phyloP scores from a whole-genome alignment of 108 stramenopile genomes.

The Nitzschia putrida region DNA sequence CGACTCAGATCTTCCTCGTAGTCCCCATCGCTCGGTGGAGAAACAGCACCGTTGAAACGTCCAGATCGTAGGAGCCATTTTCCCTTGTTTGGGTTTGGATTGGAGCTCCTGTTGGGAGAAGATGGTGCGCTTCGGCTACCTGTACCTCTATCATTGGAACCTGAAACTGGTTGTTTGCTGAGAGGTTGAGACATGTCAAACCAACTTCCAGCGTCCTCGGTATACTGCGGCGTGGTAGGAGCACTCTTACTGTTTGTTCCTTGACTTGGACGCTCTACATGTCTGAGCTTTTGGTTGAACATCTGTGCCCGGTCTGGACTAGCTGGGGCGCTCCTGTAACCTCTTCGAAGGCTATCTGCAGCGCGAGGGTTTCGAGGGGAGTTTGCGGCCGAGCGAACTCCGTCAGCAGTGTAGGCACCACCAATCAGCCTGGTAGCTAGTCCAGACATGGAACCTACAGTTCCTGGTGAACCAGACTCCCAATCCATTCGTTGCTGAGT shows the following conservation, averaged over 20 bases:
- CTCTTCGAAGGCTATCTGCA: background rate
- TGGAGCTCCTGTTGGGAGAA: too few species aligned
- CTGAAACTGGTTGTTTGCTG: too few species aligned
- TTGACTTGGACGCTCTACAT: background rate
- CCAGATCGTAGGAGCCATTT: background rate
- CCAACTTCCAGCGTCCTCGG: slow-evolving; percentile 7
- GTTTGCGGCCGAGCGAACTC: background rate
- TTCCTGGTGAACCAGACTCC: background rate
- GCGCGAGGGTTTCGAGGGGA: too few species aligned
- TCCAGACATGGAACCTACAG: slow-evolving; percentile 6
- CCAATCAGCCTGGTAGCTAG: slow-evolving; percentile 3
- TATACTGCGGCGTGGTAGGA: background rate
- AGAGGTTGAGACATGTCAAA: too few species aligned
- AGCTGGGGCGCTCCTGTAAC: slow-evolving; percentile 4
- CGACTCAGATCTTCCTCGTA: slow-evolving; percentile 32
- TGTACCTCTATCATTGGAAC: too few species aligned
- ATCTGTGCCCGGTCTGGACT: background rate
- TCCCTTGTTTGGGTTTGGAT: too few species aligned
- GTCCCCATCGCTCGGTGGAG: slow-evolving; percentile 1
- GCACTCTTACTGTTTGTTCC: background rate
- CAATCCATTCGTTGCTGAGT: background rate
- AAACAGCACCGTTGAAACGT: background rate
- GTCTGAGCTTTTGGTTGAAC: background rate
- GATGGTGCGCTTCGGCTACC: too few species aligned
- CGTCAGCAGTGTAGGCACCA: slow-evolving; percentile 6